Conservation (phyloP, 1,139 yeast genomes). For the Protomyces lactucae-debilis region DNA sequence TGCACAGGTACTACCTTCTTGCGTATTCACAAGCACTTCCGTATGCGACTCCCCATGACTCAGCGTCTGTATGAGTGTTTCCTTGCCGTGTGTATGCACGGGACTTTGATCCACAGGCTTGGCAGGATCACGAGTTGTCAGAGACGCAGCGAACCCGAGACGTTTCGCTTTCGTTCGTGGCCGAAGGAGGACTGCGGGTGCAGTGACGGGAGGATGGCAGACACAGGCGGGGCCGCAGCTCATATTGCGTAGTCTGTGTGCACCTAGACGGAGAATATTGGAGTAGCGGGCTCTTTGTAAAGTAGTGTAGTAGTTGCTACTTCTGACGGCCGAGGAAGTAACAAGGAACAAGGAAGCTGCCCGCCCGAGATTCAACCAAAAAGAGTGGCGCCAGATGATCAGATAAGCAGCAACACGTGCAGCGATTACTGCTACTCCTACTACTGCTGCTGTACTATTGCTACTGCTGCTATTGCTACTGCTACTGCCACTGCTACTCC, state of each 20-base stretch:
- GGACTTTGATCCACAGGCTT: not conserved
- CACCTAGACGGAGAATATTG: not conserved
- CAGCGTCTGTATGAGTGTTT: conserved; percentile 3
- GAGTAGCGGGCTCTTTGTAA: not conserved
- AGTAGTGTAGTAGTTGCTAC: too few relatives aligned
- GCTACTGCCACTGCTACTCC: not conserved
- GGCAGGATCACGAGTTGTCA: conserved; percentile 16
- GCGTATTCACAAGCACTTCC: conserved; percentile 6
- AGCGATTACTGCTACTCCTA: too few relatives aligned
- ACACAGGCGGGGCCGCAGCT: conserved; percentile 26
- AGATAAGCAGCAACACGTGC: too few relatives aligned
- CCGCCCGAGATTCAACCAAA: not conserved
- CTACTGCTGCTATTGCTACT: not conserved
- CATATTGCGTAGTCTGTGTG: not conserved
- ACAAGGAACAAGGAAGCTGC: not conserved
- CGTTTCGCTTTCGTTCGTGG: conserved; percentile 18
- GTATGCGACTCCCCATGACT: conserved; percentile 10
- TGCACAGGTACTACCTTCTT: conserved; percentile 10
- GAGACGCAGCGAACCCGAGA: conserved; percentile 8
- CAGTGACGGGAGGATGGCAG: conserved; percentile 15
- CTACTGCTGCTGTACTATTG: not conserved
- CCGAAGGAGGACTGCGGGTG: conserved; percentile 20
- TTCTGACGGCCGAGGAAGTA: not conserved
- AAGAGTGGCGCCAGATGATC: not conserved
- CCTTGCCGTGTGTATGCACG: not conserved